A percentile compares a stretch with the other conserved stretches of the same genome.
Evolutionary conservation across 148 eudicot species (phyloP).

Genomic region (Simmondsia chinensis): DNA sequence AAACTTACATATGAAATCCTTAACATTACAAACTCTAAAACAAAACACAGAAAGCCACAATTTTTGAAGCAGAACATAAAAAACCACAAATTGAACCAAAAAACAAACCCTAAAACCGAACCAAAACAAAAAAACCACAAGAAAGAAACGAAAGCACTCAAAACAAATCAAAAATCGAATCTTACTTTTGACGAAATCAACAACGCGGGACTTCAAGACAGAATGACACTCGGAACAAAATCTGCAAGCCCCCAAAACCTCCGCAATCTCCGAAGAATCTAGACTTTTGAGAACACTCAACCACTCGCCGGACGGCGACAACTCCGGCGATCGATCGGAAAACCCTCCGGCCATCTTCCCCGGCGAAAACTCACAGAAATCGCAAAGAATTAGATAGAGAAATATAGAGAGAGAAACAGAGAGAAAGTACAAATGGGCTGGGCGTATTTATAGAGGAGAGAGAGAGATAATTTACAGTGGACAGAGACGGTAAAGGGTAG

Average conservation of each 20-base stretch:
- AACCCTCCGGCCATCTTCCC: conserved; percentile 4
- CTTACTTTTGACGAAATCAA: conserved; percentile 4
- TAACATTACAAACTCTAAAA: not conserved
- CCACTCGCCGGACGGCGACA: conserved; percentile 10
- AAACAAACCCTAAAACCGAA: not conserved
- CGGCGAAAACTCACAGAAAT: too few relatives aligned
- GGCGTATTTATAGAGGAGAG: too few relatives aligned
- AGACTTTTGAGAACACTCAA: conserved; percentile 5
- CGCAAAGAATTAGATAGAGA: too few relatives aligned
- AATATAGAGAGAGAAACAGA: too few relatives aligned
- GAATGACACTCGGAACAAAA: conserved; percentile 20
- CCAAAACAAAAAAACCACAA: not conserved
- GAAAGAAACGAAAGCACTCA: not conserved
- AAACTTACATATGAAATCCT: too few relatives aligned
- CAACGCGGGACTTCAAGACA: conserved; percentile 15
- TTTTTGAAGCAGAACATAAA: not conserved
- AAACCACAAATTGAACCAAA: not conserved
- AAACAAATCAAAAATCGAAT: not conserved
- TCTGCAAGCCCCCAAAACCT: conserved; percentile 13
- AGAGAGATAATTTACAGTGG: too few relatives aligned
- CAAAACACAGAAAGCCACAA: not conserved
- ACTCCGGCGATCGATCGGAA: conserved; percentile 3
- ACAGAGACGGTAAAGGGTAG: too few relatives aligned
- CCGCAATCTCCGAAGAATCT: conserved; percentile 13
- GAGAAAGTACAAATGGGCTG: too few relatives aligned